A percentile compares a stretch with the other conserved stretches of the same genome.
Evolutionary conservation across 1,284 basidiomycete genomes (phyloP).

Genomic region (Cryptococcus sp.): DNA sequence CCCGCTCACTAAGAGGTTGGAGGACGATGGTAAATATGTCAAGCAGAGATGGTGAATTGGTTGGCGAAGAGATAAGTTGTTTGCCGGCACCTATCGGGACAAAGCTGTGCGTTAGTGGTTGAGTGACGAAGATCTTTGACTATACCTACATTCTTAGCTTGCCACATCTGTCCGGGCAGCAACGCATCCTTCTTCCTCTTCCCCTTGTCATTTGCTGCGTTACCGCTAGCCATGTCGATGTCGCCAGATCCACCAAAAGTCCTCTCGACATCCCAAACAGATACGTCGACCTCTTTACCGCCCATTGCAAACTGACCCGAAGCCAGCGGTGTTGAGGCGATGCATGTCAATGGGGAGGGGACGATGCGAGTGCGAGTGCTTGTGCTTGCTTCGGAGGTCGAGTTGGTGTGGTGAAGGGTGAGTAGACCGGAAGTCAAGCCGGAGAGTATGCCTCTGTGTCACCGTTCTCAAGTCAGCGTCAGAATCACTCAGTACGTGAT

Average conservation of each 20-base stretch:
- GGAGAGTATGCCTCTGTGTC: conserved; percentile 36
- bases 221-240: background rate
- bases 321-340: conserved; percentile 57
- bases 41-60: conserved; percentile 74
- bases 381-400: conserved; percentile 3
- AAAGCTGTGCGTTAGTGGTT: background rate
- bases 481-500: background rate
- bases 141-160: conserved; percentile 51
- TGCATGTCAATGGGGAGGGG: conserved; percentile 41
- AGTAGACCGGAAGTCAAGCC: conserved; percentile 46
- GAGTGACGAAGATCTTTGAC: conserved; percentile 1
- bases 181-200: conserved; percentile 72
- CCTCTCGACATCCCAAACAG: conserved; percentile 73
- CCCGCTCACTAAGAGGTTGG: conserved; percentile 64
- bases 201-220: conserved; percentile 15
- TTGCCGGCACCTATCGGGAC: conserved; percentile 66
- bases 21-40: conserved; percentile 55
- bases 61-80: conserved; percentile 73
- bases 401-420: conserved; percentile 18
- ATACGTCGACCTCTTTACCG: conserved; percentile 84
- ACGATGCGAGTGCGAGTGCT: conserved; percentile 23
- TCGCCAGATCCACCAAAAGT: conserved; percentile 58
- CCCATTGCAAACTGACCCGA: conserved; percentile 71
- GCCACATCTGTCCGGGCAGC: conserved; percentile 61
- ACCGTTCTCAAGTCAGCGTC: background rate